Evolutionary conservation across 495 filamentous ascomycete species (phyloP), one percentile per base, ranked within the genome.

Genomic region (Aspergillus leporis): DNA sequence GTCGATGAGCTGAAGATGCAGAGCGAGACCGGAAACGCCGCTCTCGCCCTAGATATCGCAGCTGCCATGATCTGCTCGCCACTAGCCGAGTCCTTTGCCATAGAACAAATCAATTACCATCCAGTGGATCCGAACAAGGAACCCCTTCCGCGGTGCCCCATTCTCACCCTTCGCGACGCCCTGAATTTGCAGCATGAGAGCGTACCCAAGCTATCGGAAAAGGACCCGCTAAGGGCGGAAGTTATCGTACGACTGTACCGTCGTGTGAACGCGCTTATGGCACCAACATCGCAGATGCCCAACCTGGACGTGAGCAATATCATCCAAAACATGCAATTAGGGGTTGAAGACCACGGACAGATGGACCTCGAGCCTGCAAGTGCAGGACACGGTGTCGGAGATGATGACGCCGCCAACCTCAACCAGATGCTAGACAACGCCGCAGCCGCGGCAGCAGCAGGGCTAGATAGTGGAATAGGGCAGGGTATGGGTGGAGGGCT

Each of bases 41-140:
- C 84, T 53, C 70, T 88, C 2, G 86, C 86, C 0, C 82, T 96
- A 47, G 92, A 97, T 65, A 79, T 96, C 32, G 87, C 84, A 3
- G 82, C 83, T 0, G 81, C 87, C 6, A 77, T 97, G 45, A 80
- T 96, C 61, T 90, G 87, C 68, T 84, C 91, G 1, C 90, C 87
- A 0, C 83, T 85, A 53, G 74, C 76, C 0, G 78, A 81, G 36
- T 76, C 73, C 8, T 78, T 76, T 59, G 69, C 76, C 38, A 67
- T 74, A 14, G 77, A 80, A 62, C 77, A 77, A 55, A 75, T 69
- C 50, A 70, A 55, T 30, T 73, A 74, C 55, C 73, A 78, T 38
- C 69, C 74, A 3, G 58, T 69, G 32, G 71, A 73, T 63, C 56
- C 79, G 64, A 76, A 63, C 53, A 76, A 78, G 43, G 74, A 78